A percentile compares a stretch with the other conserved stretches of the same genome.
These are phyloP conservation scores for Ambrosiella beaveri DNA, from an alignment of 2,329 filamentous ascomycete genomes.

Conservation along the genomic window DNA sequence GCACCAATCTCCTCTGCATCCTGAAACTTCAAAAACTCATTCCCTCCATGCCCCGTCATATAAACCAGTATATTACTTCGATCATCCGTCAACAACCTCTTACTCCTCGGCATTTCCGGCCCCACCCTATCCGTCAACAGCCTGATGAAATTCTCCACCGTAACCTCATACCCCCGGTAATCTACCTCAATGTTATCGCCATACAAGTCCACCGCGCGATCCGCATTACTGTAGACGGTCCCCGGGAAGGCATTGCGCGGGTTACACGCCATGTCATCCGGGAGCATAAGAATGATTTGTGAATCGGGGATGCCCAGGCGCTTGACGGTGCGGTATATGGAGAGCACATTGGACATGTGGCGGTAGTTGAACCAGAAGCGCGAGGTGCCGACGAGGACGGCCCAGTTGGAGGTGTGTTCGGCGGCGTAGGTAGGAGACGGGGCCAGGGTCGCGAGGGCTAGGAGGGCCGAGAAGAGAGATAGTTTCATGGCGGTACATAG, in stretches of 20 bases:
- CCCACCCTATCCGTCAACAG: conserved; percentile 86
- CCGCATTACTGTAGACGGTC: conserved; percentile 95
- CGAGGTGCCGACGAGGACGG: conserved; percentile 93
- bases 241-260: conserved; percentile 95
- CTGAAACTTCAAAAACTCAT: conserved; percentile 97
- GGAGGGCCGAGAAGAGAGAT: conserved; percentile 25
- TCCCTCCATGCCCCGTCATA: conserved; percentile 97
- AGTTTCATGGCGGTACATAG: conserved; percentile 23
- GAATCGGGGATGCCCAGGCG: conserved; percentile 93
- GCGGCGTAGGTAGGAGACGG: conserved; percentile 26
- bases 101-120: conserved; percentile 86
- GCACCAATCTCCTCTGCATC: conserved; percentile 95
- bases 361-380: conserved; percentile 99
- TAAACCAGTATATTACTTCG: conserved; percentile 95
- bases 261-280: conserved; percentile 99
- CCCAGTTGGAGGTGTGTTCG: conserved; percentile 97
- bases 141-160: conserved; percentile 95
- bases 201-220: conserved; percentile 87
- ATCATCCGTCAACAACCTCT: conserved; percentile 83
- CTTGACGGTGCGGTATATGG: conserved; percentile 94
- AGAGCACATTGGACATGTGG: conserved; percentile 92
- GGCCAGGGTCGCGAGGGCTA: conserved; percentile 26
- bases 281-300: conserved; percentile 99
- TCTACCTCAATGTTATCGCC: conserved; percentile 99
- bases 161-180: conserved; percentile 95